Evolutionary conservation across 805 yeast genomes (phyloP).

Genomic region (Starmerella gropengiesseri): DNA sequence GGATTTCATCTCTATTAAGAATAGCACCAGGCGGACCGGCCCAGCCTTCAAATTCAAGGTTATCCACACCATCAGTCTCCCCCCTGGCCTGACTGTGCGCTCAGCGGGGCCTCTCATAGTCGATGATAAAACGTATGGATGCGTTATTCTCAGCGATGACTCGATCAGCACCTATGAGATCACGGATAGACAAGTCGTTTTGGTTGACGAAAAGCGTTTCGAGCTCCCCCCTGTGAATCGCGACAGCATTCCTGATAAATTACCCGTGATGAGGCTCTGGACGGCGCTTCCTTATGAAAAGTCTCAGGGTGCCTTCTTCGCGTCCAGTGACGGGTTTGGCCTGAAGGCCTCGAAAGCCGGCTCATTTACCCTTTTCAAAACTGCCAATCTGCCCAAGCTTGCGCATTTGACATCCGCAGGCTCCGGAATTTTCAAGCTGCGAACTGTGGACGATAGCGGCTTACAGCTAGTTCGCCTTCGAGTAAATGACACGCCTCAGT

Average conservation of each 20-base stretch:
- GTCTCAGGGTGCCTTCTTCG: not conserved
- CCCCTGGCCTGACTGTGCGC: not conserved
- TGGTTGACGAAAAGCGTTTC: constrained; percentile 1
- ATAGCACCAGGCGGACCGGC: no score
- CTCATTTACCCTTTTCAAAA: not conserved
- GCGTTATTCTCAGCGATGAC: constrained; percentile 1
- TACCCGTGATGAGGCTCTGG: not conserved
- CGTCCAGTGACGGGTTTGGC: not conserved
- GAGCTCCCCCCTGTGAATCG: no score
- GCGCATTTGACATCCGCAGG: not conserved
- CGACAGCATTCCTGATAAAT: not conserved
- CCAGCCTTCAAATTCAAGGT: no score
- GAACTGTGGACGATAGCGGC: not conserved
- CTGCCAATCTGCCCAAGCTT: not conserved
- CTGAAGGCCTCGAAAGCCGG: not conserved
- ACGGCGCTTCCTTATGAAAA: not conserved
- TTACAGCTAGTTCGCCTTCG: not conserved
- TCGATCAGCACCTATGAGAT: not conserved
- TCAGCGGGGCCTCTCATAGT: not conserved
- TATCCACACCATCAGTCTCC: no score
- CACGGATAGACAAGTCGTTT: not conserved
- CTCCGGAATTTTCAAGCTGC: not conserved
- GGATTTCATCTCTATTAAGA: no score
- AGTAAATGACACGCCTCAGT: not conserved
- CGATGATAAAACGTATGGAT: not conserved